These are phyloP conservation scores for Gremmenia infestans DNA, from an alignment of 2,329 filamentous ascomycete genomes.

Conservation along the genomic window DNA sequence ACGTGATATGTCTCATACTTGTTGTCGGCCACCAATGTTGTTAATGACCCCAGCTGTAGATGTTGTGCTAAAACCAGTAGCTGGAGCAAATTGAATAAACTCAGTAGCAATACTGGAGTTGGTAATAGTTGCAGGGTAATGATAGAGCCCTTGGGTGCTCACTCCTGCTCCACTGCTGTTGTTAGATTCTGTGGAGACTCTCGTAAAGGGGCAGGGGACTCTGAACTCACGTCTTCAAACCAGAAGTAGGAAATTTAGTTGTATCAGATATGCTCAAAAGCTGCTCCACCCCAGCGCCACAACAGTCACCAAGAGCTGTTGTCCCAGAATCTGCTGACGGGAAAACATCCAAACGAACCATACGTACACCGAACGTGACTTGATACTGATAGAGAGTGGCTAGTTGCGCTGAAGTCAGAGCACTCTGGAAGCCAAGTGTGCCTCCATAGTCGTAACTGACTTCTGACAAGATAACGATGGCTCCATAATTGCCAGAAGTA, in stretches of 20 bases:
- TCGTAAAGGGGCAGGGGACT: neutral
- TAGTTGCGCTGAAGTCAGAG: conserved; percentile 51
- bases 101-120: conserved; percentile 48
- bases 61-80: conserved; percentile 34
- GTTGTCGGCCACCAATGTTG: conserved; percentile 49
- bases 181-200: neutral
- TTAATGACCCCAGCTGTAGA: conserved; percentile 56
- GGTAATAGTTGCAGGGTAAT: conserved; percentile 53
- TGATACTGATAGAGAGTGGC: conserved; percentile 53
- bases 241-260: conserved; percentile 49
- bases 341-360: conserved; percentile 56
- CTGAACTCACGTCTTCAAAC: conserved; percentile 40
- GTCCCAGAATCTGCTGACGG: conserved; percentile 46
- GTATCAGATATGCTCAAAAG: conserved; percentile 49
- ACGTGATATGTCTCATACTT: conserved; percentile 27
- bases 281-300: conserved; percentile 44
- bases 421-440: conserved; percentile 21
- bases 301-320: conserved; percentile 38
- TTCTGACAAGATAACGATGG: conserved; percentile 42
- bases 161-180: conserved; percentile 37
- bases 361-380: conserved; percentile 50
- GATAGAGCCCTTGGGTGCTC: conserved; percentile 49
- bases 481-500: conserved; percentile 51
- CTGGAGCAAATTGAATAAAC: conserved; percentile 48
- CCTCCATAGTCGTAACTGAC: conserved; percentile 45